These are phyloP conservation scores for Amborella trichopoda DNA, from an alignment of 164 flowering plant species.

Conservation along the genomic window DNA sequence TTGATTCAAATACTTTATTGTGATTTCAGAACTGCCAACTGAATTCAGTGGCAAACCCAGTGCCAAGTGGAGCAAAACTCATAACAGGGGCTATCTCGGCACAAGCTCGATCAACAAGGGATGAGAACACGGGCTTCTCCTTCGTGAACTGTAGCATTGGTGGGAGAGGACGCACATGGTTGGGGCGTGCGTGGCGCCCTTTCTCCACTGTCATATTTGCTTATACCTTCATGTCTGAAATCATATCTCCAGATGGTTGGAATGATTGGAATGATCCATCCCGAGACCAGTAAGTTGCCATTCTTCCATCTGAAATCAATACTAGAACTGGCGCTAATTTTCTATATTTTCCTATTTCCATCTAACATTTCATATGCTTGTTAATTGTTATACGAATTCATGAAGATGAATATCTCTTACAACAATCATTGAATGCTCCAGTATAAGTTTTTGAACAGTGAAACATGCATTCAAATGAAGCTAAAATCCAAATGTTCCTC, in stretches of 20 bases:
- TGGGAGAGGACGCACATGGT: conserved; percentile 83
- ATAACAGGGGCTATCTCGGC: conserved; percentile 79
- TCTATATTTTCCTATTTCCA: too few species aligned
- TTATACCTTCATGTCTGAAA: conserved; percentile 53
- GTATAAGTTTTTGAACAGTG: too few species aligned
- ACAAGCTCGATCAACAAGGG: conserved; percentile 53
- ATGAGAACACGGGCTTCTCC: conserved; percentile 70
- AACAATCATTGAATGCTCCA: too few species aligned
- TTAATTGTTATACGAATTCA: too few species aligned
- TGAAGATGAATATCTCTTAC: too few species aligned
- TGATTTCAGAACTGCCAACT: conserved; percentile 47
- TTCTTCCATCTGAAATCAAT: too few species aligned
- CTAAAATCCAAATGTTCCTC: too few species aligned
- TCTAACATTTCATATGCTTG: too few species aligned
- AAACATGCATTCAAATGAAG: too few species aligned
- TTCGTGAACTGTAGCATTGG: conserved; percentile 69
- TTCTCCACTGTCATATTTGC: conserved; percentile 73
- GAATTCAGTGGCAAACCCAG: conserved; percentile 67
- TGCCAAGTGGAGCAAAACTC: conserved; percentile 33
- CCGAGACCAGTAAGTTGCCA: conserved; percentile 75
- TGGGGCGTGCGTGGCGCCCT: conserved; percentile 94
- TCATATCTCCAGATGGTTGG: conserved; percentile 93
- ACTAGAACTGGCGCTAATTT: too few species aligned
- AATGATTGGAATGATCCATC: conserved; percentile 74
- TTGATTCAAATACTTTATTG: too few species aligned